Percentiles rank a stretch among this genome's conserved stretches.
phyloP scores from a whole-genome alignment of 2,329 filamentous ascomycete species.

The Cercospora sp. region DNA sequence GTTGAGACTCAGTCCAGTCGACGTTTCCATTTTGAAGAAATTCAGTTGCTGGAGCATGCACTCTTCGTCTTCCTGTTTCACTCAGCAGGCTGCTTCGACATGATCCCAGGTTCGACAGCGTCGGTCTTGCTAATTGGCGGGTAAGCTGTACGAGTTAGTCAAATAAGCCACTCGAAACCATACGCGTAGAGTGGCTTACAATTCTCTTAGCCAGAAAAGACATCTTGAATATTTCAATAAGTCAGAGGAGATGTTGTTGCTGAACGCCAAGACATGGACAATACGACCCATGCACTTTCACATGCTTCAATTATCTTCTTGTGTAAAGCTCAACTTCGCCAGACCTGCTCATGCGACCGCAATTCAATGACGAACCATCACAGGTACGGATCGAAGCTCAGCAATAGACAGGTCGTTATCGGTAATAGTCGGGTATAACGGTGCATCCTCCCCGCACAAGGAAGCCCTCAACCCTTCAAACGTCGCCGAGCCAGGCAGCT shows the following conservation, averaged over 20 bases:
- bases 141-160: neutral
- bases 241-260: neutral
- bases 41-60: slow-evolving; percentile 32
- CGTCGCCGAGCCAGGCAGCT: neutral
- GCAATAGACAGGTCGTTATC: neutral
- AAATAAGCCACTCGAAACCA: neutral
- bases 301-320: slow-evolving; percentile 1
- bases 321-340: neutral
- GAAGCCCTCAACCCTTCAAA: neutral
- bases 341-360: neutral
- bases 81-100: neutral
- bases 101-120: neutral
- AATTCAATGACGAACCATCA: neutral
- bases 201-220: neutral
- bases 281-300: neutral
- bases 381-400: neutral
- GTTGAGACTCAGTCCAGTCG: slow-evolving; percentile 46
- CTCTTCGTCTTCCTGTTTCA: neutral
- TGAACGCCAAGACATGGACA: neutral
- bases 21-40: slow-evolving; percentile 36
- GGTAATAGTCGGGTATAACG: slow-evolving; percentile 7
- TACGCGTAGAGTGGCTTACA: neutral
- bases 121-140: neutral
- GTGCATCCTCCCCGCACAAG: neutral
- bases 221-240: neutral